Evolutionary conservation across 2,329 filamentous ascomycete genomes (phyloP).

Genomic region (Leptographium flavum): DNA sequence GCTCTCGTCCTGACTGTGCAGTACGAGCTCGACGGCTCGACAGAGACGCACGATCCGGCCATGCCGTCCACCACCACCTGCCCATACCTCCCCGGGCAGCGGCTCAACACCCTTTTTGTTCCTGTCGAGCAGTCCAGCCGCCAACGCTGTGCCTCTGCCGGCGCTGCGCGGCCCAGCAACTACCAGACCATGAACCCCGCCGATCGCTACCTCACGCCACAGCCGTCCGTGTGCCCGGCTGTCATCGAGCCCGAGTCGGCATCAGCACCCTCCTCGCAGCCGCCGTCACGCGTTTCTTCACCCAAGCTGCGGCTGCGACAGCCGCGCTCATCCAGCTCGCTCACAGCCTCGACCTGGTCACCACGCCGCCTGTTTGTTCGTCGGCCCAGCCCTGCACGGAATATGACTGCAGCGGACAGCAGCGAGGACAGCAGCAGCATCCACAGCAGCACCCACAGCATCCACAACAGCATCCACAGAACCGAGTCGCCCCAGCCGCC

Average conservation of each 20-base stretch:
- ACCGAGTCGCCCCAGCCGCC: not conserved
- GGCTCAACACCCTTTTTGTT: constrained; percentile 71
- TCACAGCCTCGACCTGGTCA: constrained; percentile 2
- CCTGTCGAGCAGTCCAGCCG: constrained; percentile 52
- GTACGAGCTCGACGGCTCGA: constrained; percentile 71
- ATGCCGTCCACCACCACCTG: constrained; percentile 65
- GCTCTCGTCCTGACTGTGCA: constrained; percentile 36
- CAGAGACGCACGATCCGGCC: constrained; percentile 60
- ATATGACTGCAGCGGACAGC: not conserved
- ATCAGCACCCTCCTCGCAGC: too few relatives aligned
- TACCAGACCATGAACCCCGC: constrained; percentile 64
- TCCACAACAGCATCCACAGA: not conserved
- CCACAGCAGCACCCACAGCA: not conserved
- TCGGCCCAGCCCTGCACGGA: constrained; percentile 2
- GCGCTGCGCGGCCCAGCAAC: constrained; percentile 40
- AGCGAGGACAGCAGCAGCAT: not conserved
- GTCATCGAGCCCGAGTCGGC: constrained; percentile 11
- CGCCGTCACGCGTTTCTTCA: not conserved
- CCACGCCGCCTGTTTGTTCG: constrained; percentile 9
- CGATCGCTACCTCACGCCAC: constrained; percentile 60
- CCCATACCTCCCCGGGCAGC: constrained; percentile 76
- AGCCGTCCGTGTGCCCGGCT: constrained; percentile 22
- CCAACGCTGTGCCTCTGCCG: constrained; percentile 50
- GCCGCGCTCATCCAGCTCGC: not conserved
- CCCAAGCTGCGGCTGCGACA: not conserved